Conservation (phyloP, 2,329 filamentous ascomycete species). For the Bretziella fagacearum region DNA sequence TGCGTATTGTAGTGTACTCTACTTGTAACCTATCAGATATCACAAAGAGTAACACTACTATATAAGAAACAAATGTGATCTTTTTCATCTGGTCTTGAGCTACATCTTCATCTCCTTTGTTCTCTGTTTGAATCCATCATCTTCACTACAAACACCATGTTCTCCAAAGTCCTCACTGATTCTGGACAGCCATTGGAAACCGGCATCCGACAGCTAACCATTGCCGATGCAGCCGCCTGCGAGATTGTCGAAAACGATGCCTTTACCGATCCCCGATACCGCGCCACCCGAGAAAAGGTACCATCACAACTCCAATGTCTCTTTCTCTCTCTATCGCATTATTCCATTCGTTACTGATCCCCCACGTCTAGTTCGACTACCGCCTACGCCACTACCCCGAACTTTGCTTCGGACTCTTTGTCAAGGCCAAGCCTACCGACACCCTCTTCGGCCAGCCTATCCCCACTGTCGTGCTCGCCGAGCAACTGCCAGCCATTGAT, state of each 20-base stretch:
- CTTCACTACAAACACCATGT: not conserved
- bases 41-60: too few relatives aligned
- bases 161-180: not conserved
- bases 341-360: not conserved
- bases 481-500: too few relatives aligned
- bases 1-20: too few relatives aligned
- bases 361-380: slow-evolving; percentile 47
- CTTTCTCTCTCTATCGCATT: not conserved
- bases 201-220: slow-evolving; percentile 47
- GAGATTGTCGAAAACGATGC: slow-evolving; percentile 38
- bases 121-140: not conserved
- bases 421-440: slow-evolving; percentile 27
- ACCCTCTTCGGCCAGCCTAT: slow-evolving; percentile 3
- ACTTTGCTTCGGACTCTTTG: slow-evolving; percentile 63
- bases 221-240: slow-evolving; percentile 45
- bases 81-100: too few relatives aligned
- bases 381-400: slow-evolving; percentile 59
- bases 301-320: slow-evolving; percentile 15
- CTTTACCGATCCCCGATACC: slow-evolving; percentile 32
- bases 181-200: slow-evolving; percentile 2
- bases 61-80: too few relatives aligned
- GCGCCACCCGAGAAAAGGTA: slow-evolving; percentile 38
- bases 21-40: too few relatives aligned
- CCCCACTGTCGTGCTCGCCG: not conserved
- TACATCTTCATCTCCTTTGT: too few relatives aligned